These are phyloP conservation scores for Phytophthora cactorum DNA, from an alignment of 352 stramenopile species.

Conservation along the genomic window DNA sequence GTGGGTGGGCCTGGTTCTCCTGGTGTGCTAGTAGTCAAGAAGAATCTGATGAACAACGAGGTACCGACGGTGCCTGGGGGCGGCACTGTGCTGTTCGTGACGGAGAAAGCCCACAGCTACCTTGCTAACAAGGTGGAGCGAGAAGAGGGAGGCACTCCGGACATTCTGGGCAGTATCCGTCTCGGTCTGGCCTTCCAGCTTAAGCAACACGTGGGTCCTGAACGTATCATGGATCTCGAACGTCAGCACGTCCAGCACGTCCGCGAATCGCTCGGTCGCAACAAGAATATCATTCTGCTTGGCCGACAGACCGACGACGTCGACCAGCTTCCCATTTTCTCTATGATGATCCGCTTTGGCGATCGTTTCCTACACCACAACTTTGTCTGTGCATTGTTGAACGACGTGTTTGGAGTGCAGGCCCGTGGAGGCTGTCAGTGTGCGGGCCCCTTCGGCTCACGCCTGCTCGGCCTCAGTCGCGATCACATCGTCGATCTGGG, in stretches of 20 bases:
- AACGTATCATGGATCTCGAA: conserved; percentile 68
- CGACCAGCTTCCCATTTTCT: conserved; percentile 93
- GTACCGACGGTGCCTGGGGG: conserved; percentile 61
- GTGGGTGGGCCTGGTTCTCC: conserved; percentile 92
- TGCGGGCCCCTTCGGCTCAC: conserved; percentile 94
- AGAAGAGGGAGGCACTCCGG: conserved; percentile 96
- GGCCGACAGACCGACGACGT: conserved; percentile 55
- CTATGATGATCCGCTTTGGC: conserved; percentile 92
- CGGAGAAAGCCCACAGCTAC: conserved; percentile 64
- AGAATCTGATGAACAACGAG: conserved; percentile 71
- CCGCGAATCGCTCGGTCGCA: conserved; percentile 42
- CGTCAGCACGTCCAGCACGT: conserved; percentile 42
- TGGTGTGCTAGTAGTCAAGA: conserved; percentile 96
- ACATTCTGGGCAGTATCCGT: conserved; percentile 94
- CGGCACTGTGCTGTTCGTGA: conserved; percentile 63
- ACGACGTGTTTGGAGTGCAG: conserved; percentile 98
- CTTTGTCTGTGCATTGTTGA: conserved; percentile 97
- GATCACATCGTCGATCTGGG: conserved; percentile 74
- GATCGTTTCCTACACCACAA: conserved; percentile 97
- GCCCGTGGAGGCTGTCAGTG: conserved; percentile 64
- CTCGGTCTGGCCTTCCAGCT: conserved; percentile 93
- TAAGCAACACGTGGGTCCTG: conserved; percentile 70
- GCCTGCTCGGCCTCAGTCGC: conserved; percentile 91
- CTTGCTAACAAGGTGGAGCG: conserved; percentile 78
- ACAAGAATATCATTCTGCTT: conserved; percentile 91